Evolutionary conservation across 1,139 yeast species (phyloP).

Genomic region (Petasospora fabianii): DNA sequence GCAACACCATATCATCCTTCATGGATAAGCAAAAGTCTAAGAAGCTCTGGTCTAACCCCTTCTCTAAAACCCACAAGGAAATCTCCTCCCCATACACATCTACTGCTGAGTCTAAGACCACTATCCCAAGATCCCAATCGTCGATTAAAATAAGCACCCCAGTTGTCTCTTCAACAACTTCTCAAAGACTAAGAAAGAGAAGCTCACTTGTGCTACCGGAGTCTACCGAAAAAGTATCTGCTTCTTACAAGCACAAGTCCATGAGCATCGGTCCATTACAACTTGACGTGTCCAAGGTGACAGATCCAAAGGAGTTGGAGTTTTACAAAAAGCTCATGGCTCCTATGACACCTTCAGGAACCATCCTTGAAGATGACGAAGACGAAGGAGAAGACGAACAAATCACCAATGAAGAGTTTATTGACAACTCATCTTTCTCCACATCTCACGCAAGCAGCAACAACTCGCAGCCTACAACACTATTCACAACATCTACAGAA

Average conservation of each 20-base stretch:
- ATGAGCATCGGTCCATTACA: constrained; percentile 9
- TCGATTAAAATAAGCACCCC: constrained; percentile 1
- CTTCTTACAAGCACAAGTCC: constrained; percentile 15
- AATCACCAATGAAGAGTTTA: not conserved
- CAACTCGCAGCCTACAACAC: too few relatives aligned
- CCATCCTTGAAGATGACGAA: constrained; percentile 8
- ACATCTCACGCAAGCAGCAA: constrained; percentile 1
- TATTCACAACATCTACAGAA: too few relatives aligned
- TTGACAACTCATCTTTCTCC: not conserved
- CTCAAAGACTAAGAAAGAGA: constrained; percentile 5
- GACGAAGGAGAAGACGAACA: constrained; percentile 10
- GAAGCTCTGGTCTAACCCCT: constrained; percentile 9
- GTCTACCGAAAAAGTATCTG: not conserved
- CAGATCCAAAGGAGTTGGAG: constrained; percentile 23
- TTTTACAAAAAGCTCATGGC: constrained; percentile 16
- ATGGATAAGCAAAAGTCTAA: constrained; percentile 5
- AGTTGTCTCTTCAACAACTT: not conserved
- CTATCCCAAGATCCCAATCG: constrained; percentile 5
- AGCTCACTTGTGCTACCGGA: constrained; percentile 5
- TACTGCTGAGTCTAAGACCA: not conserved
- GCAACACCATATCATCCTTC: constrained; percentile 7
- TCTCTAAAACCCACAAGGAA: constrained; percentile 1
- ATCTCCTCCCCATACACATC: not conserved
- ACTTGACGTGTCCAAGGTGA: constrained; percentile 7
- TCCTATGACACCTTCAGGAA: constrained; percentile 1